Evolutionary conservation across 2,329 filamentous ascomycete species (phyloP).

Genomic region (Septoria linicola): DNA sequence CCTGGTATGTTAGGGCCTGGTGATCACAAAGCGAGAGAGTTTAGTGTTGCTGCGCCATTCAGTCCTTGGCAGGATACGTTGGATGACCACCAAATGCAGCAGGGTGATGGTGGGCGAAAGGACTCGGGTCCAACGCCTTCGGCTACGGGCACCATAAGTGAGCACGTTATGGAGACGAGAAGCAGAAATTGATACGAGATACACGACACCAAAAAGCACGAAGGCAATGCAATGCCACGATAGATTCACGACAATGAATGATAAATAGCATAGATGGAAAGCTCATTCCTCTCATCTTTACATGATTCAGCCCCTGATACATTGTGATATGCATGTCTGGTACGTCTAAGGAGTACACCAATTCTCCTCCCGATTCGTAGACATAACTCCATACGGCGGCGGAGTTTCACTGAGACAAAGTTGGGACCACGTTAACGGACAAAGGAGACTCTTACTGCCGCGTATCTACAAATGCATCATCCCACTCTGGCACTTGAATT

Average conservation of each 20-base stretch:
- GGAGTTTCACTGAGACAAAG: background rate
- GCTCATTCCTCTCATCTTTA: too few relatives aligned
- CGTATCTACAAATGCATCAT: constrained; percentile 33
- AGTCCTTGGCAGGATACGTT: constrained; percentile 56
- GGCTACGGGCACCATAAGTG: constrained; percentile 27
- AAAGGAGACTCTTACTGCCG: constrained; percentile 32
- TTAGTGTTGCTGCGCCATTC: constrained; percentile 59
- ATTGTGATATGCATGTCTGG: too few relatives aligned
- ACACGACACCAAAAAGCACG: background rate
- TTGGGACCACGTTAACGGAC: constrained; percentile 11
- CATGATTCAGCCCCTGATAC: too few relatives aligned
- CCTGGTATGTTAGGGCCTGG: constrained; percentile 46
- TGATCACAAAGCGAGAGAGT: constrained; percentile 42
- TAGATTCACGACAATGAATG: background rate
- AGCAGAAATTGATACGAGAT: constrained; percentile 20
- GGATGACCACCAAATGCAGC: constrained; percentile 16
- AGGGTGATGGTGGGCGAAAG: constrained; percentile 19
- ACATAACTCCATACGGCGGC: too few relatives aligned
- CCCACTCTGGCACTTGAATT: constrained; percentile 18
- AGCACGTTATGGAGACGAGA: constrained; percentile 36
- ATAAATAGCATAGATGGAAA: background rate
- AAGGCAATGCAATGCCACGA: background rate
- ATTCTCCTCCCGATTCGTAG: too few relatives aligned
- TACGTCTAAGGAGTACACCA: too few relatives aligned
- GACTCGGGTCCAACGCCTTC: constrained; percentile 25